Evolutionary conservation across 176 grass and related monocot genomes (phyloP), one percentile per base, ranked within the genome.

Genomic region (Tuctoria greenei): DNA sequence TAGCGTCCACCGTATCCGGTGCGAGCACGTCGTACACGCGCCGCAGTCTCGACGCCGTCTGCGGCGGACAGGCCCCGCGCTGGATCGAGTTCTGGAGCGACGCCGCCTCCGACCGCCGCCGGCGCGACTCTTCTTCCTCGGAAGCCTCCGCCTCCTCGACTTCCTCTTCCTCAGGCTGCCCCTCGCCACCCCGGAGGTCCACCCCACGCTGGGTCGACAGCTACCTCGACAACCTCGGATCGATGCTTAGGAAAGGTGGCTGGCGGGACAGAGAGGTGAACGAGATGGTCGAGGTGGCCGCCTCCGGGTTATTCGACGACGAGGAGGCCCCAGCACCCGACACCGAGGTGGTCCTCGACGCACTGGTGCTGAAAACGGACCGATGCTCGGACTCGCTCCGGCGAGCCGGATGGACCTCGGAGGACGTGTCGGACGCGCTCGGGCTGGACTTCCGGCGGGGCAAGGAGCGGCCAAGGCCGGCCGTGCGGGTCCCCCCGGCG

Each of bases 41-140:
- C 4, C 87, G 96, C 10, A 99, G 92, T 79, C 80, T 99, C 50
- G 96, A 99, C 55, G 88, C 90, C 17, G 73, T 84, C 6, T 85
- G 75, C 10, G 75, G 82, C 20, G 84, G 82, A 3, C 88, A 89
- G 64, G 74, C 87, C 14, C 92, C 92, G 4, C 91, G 96, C 38
- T 99, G 96, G 96, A 88, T 99, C 68, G 96, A 99, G 92, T 95
- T 99, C 86, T 99, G 96, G 96, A 92, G 89, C 66, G 96, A 95
- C 65, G 96, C 96, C 6, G 89, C 96, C 11, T 92, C 89, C 2
- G 89, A 99, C 80, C 77, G 92, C 24, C 89, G 96, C 40, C 79
- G 96, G 43, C 96, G 96, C 39, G 82, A 90, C 82, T 99, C 96
- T 0, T 99, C 96, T 1, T 99, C 95, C 9, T 92, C 93, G 1